Evolutionary conservation across 2,329 filamentous ascomycete genomes (phyloP), one percentile per base, ranked within the genome.

Genomic region (Hymenoscyphus salicellus): DNA sequence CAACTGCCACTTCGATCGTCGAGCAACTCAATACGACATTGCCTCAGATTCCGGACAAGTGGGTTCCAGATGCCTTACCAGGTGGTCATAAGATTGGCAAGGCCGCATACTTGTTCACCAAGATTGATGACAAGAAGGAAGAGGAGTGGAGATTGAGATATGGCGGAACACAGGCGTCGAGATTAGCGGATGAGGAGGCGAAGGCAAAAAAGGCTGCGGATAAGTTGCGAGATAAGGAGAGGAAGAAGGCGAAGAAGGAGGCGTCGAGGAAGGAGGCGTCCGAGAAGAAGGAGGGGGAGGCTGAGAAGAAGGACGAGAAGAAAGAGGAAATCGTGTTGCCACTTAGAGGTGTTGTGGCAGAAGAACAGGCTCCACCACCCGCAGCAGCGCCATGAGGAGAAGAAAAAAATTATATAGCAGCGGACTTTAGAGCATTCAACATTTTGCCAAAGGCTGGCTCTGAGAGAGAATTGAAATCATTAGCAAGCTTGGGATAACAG

Each of bases 81-180:
- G 83, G 89, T 1, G 90, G 89, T 64, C 92, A 97, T 79, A 89
- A 88, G 75, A 89, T 97, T 68, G 91, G 92, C 70, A 89, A 89
- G 74, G 87, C 93, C 0, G 85, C 86, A 69, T 89, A 92, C 52
- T 82, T 97, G 36, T 97, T 97, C 79, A 86, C 86, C n/a, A 85
- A 84, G 62, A 97, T 97, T 73, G 90, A 93, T 69, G 83, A 89
- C 10, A 88, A 91, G 77, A 94, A 93, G 80, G 87, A 90, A 57
- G 86, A 89, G 60, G 90, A 94, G 76, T 97, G 93, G 93, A 87
- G 89, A 65, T 86, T 89, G 68, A 84, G 85, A 70, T 97, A 88
- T 71, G 88, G 88, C 60, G 88, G 88, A 6, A 85, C 83, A 23
- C 86, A 88, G 73, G 82, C 83, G 41, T 82, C 89, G 71, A 87